phyloP scores from a whole-genome alignment of 2,329 filamentous ascomycete species.

The Botryotinia narcissicola region DNA sequence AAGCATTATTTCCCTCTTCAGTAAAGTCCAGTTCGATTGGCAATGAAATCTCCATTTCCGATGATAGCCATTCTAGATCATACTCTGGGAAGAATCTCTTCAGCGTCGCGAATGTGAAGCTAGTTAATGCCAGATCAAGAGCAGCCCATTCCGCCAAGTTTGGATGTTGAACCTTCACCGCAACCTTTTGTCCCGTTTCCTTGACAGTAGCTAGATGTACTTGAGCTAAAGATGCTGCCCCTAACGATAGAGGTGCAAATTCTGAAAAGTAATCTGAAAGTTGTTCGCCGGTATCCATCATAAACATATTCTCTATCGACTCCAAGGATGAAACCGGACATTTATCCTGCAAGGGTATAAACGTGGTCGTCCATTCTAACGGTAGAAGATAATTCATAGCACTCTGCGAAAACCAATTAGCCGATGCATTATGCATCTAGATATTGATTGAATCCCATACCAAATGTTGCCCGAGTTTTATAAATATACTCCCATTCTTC shows the following conservation, averaged over 20 bases:
- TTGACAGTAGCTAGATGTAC: conserved; percentile 86
- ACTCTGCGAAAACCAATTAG: conserved; percentile 52
- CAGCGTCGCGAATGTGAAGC: conserved; percentile 83
- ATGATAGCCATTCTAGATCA: conserved; percentile 91
- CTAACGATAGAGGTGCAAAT: conserved; percentile 78
- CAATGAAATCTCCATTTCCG: conserved; percentile 87
- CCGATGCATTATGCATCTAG: neutral
- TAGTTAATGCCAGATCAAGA: conserved; percentile 81
- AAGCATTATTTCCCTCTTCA: conserved; percentile 81
- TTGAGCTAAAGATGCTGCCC: conserved; percentile 90
- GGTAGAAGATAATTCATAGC: conserved; percentile 95
- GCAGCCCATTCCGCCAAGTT: conserved; percentile 84
- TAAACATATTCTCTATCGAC: conserved; percentile 84
- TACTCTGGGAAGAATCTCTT: conserved; percentile 97
- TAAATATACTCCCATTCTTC: conserved; percentile 97
- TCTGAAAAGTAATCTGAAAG: conserved; percentile 83
- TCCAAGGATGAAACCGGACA: conserved; percentile 89
- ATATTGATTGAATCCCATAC: conserved; percentile 42
- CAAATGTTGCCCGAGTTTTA: conserved; percentile 94
- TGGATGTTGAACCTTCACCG: conserved; percentile 96
- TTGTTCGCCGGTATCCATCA: conserved; percentile 73
- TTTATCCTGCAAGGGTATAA: conserved; percentile 92
- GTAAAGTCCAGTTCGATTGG: conserved; percentile 90
- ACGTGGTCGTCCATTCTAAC: conserved; percentile 89
- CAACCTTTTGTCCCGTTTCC: conserved; percentile 80